Conservation (phyloP, 306 rosid genomes). For the Quillaja saponaria region DNA sequence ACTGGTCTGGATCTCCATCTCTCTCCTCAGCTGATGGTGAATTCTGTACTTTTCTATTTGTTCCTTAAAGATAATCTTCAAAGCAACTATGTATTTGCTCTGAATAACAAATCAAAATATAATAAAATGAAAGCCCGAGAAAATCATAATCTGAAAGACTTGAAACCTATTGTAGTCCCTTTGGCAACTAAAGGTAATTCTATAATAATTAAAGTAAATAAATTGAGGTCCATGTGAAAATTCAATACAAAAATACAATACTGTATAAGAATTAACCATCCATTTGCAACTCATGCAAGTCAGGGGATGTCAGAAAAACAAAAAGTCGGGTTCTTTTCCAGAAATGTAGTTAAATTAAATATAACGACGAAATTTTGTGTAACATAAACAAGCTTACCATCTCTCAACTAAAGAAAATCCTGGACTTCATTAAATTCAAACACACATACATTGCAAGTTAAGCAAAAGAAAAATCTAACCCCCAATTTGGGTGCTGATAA, state of each 20-base stretch:
- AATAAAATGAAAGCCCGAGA: no score
- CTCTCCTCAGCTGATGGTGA: constrained; percentile 69
- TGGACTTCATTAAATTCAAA: no score
- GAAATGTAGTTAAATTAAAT: no score
- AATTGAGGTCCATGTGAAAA: neutral
- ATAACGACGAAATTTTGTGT: neutral
- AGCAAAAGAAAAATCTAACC: neutral
- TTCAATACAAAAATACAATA: neutral
- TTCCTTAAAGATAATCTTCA: constrained; percentile 72
- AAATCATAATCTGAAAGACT: neutral
- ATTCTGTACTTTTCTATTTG: constrained; percentile 70
- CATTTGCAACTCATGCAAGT: neutral
- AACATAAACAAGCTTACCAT: neutral
- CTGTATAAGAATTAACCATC: neutral
- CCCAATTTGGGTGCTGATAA: neutral
- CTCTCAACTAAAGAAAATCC: neutral
- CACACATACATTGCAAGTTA: neutral
- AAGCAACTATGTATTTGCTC: constrained; percentile 77
- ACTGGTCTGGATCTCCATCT: constrained; percentile 75
- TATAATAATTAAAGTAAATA: neutral
- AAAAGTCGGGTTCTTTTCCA: no score
- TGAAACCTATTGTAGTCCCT: neutral
- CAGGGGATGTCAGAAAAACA: neutral
- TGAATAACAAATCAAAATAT: constrained; percentile 21
- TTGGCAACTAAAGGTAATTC: neutral